phyloP scores from a whole-genome alignment of 2,329 filamentous ascomycete species.

The Beauveria sp. region DNA sequence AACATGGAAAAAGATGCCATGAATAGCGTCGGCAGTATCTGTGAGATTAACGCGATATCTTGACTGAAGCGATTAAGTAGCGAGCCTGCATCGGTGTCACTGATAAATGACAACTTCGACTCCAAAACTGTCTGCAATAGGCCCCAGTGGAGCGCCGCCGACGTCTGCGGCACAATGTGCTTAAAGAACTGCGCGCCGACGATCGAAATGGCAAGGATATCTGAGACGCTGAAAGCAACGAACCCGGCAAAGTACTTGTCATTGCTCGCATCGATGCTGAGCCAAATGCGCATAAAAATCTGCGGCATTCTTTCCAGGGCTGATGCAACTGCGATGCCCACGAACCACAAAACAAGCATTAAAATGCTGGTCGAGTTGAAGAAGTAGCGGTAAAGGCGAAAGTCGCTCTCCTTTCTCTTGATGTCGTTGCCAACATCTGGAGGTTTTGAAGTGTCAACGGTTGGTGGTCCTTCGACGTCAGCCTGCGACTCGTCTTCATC shows the following conservation, averaged over 20 bases:
- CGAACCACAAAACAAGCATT: not conserved
- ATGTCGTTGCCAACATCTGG: not conserved
- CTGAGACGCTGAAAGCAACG: not conserved
- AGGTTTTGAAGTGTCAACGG: not conserved
- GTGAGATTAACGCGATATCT: slow-evolving; percentile 20
- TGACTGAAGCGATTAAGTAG: slow-evolving; percentile 19
- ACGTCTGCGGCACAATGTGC: not conserved
- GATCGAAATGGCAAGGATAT: not conserved
- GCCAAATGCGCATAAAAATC: slow-evolving; percentile 11
- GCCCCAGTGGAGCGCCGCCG: not conserved
- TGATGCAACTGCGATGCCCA: not conserved
- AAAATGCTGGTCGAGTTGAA: not conserved
- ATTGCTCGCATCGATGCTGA: slow-evolving; percentile 9
- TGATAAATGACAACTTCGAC: slow-evolving; percentile 16
- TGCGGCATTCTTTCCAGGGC: not conserved
- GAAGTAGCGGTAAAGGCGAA: not conserved
- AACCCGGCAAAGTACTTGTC: slow-evolving; percentile 9
- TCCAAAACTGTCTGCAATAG: not conserved
- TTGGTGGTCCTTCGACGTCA: not conserved
- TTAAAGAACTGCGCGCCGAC: not conserved
- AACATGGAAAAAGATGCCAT: slow-evolving; percentile 18
- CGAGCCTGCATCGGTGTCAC: not conserved
- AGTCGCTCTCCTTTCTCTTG: not conserved
- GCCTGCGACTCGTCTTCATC: not conserved
- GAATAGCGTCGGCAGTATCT: slow-evolving; percentile 20